phyloP scores from a whole-genome alignment of 345 rosid genomes.

The Cardamine resedifolia region DNA sequence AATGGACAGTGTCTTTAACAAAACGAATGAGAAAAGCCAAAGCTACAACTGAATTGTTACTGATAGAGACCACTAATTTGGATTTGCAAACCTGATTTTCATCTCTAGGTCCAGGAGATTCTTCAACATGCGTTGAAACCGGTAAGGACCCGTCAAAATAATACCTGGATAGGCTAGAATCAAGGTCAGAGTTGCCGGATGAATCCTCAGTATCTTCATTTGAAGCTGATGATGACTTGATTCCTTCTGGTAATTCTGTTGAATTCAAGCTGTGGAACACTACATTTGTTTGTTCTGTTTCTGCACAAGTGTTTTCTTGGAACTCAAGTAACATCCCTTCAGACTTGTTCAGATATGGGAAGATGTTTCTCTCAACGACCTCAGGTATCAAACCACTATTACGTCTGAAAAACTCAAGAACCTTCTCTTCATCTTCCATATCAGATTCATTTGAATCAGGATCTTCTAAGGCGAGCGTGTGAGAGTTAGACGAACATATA shows the following conservation, averaged over 20 bases:
- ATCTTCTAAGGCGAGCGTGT: background rate
- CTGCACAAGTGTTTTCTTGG: constrained; percentile 13
- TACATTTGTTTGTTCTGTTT: constrained; percentile 11
- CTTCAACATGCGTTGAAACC: constrained; percentile 17
- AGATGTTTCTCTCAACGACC: background rate
- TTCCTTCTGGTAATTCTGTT: background rate
- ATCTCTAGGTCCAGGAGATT: constrained; percentile 31
- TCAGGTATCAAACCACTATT: background rate
- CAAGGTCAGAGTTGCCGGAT: constrained; percentile 33
- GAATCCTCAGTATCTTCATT: constrained; percentile 38
- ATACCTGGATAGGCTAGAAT: constrained; percentile 25
- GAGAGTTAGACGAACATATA: constrained; percentile 15
- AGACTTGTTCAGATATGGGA: constrained; percentile 10
- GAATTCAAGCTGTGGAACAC: background rate
- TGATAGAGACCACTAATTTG: background rate
- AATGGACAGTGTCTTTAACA: background rate
- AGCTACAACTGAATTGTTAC: background rate
- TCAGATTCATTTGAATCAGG: constrained; percentile 17
- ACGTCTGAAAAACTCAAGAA: constrained; percentile 33
- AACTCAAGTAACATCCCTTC: constrained; percentile 11
- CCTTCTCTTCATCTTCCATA: constrained; percentile 30
- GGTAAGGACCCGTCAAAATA: constrained; percentile 36
- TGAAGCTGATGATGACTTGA: constrained; percentile 22
- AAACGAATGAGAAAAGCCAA: background rate
- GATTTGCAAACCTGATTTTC: constrained; percentile 47